A percentile compares a stretch with the other conserved stretches of the same genome.
These are phyloP conservation scores for Akanthomyces dipterigenus DNA, from an alignment of 2,329 filamentous ascomycete species.

Conservation along the genomic window DNA sequence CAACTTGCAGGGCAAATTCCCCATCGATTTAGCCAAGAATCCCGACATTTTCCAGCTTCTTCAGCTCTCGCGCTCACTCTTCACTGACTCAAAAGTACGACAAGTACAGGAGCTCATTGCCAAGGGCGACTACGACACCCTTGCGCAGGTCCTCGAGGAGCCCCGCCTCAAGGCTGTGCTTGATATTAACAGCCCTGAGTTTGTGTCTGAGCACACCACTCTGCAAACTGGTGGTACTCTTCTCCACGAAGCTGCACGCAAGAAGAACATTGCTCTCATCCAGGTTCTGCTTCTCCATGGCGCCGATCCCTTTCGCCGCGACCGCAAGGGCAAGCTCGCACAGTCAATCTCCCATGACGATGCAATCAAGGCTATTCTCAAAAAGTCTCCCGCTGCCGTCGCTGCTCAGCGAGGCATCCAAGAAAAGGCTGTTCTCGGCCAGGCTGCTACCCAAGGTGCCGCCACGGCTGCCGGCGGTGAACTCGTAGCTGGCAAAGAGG, in stretches of 20 bases:
- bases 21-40: slow-evolving; percentile 82
- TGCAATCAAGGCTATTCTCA: slow-evolving; percentile 77
- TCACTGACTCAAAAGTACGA: slow-evolving; percentile 77
- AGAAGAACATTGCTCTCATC: slow-evolving; percentile 79
- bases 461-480: slow-evolving; percentile 49
- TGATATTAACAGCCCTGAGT: slow-evolving; percentile 87
- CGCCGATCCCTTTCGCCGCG: slow-evolving; percentile 89
- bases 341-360: slow-evolving; percentile 97
- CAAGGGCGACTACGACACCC: slow-evolving; percentile 64
- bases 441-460: slow-evolving; percentile 51
- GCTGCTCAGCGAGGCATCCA: slow-evolving; percentile 93
- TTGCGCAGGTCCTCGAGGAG: slow-evolving; percentile 79
- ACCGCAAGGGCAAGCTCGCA: slow-evolving; percentile 90
- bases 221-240: slow-evolving; percentile 82
- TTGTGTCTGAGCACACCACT: slow-evolving; percentile 73
- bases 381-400: slow-evolving; percentile 88
- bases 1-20: slow-evolving; percentile 78
- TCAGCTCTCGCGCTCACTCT: slow-evolving; percentile 82
- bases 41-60: slow-evolving; percentile 95
- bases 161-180: slow-evolving; percentile 77
- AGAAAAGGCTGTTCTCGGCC: slow-evolving; percentile 90
- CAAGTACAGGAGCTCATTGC: slow-evolving; percentile 76
- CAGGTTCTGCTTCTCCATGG: slow-evolving; percentile 88
- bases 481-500: slow-evolving; percentile 70
- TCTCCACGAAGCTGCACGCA: slow-evolving; percentile 82